Percentiles rank a stretch among this genome's conserved stretches.
These are phyloP conservation scores for Sclerospora graminicola DNA, from an alignment of 352 stramenopile genomes.

Conservation along the genomic window DNA sequence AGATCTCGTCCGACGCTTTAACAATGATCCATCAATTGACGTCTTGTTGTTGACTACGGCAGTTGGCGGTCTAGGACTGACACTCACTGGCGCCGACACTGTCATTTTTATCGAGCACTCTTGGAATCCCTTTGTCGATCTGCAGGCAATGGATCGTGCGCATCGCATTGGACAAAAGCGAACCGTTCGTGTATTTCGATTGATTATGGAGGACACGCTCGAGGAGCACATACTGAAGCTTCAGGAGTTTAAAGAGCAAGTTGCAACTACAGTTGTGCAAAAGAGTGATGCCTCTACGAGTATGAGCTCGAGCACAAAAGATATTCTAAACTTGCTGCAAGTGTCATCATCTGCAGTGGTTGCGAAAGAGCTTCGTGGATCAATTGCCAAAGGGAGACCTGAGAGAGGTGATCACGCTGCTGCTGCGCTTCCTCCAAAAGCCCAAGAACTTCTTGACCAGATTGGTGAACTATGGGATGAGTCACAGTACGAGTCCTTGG, in stretches of 20 bases:
- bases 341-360: slow-evolving; percentile 34
- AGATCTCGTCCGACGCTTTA: slow-evolving; percentile 87
- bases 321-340: slow-evolving; percentile 51
- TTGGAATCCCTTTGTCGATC: slow-evolving; percentile 96
- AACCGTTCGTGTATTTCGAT: slow-evolving; percentile 64
- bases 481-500: slow-evolving; percentile 66
- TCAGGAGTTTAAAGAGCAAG: slow-evolving; percentile 68
- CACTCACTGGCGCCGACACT: slow-evolving; percentile 93
- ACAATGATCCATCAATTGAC: slow-evolving; percentile 85
- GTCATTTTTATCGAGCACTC: slow-evolving; percentile 98
- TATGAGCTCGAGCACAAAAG: slow-evolving; percentile 56
- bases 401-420: slow-evolving; percentile 3
- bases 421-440: slow-evolving; percentile 14
- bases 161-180: slow-evolving; percentile 69
- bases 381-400: background rate
- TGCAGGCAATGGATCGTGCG: slow-evolving; percentile 87
- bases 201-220: slow-evolving; percentile 63
- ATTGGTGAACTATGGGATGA: slow-evolving; percentile 76
- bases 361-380: slow-evolving; percentile 19
- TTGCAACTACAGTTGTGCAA: slow-evolving; percentile 54
- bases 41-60: slow-evolving; percentile 94
- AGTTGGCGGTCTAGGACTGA: slow-evolving; percentile 93
- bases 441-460: slow-evolving; percentile 43
- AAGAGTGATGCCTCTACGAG: slow-evolving; percentile 36
- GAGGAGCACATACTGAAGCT: slow-evolving; percentile 77